Evolutionary conservation across 2,329 filamentous ascomycete genomes (phyloP).

Genomic region (Paraconiothyrium brasiliense): DNA sequence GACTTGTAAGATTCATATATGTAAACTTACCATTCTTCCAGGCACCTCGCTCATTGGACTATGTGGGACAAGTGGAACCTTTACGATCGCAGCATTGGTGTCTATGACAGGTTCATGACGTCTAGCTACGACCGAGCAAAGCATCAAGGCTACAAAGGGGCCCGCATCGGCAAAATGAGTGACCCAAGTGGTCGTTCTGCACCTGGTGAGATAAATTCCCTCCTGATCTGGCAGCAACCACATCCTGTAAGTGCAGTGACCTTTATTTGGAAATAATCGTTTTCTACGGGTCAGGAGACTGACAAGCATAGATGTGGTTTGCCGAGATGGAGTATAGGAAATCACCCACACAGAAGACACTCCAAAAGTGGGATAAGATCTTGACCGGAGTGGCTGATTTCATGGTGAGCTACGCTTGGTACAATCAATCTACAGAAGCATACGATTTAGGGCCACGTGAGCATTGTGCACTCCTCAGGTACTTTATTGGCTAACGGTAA

Average conservation of each 20-base stretch:
- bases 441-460: constrained; percentile 62
- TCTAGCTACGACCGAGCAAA: constrained; percentile 48
- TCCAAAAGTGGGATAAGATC: constrained; percentile 64
- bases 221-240: constrained; percentile 71
- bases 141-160: constrained; percentile 53
- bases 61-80: constrained; percentile 61
- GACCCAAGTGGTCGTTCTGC: constrained; percentile 65
- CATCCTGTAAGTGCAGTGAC: constrained; percentile 50
- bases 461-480: not conserved
- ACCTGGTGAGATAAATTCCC: constrained; percentile 68
- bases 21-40: not conserved
- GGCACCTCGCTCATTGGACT: constrained; percentile 61
- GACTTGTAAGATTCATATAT: not conserved
- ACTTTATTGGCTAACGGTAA: not conserved
- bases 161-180: constrained; percentile 66
- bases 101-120: constrained; percentile 59
- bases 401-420: constrained; percentile 67
- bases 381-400: constrained; percentile 65
- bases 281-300: not conserved
- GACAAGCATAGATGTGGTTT: constrained; percentile 60
- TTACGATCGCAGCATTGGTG: constrained; percentile 57
- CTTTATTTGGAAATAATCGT: not conserved
- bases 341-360: constrained; percentile 54
- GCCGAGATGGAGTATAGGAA: constrained; percentile 65
- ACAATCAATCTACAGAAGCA: constrained; percentile 60